Evolutionary conservation across 2,329 filamentous ascomycete species (phyloP), one percentile per base, ranked within the genome.

Genomic region (Cylindrodendrum hubeiense): DNA sequence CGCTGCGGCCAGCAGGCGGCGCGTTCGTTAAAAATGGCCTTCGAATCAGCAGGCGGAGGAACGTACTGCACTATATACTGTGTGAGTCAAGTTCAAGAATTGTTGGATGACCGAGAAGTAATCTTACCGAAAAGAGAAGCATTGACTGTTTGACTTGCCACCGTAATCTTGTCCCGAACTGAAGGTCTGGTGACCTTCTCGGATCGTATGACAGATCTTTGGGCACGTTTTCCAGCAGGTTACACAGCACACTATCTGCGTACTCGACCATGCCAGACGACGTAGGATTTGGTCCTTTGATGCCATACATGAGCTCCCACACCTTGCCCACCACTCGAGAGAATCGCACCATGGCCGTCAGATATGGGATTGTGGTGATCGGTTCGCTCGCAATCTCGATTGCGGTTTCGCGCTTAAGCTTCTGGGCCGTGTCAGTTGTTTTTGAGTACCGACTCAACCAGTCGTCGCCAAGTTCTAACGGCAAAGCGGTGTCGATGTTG

Each of bases 101-200:
- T 12, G 15, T 39, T 17, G 5, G 17, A 7, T n/a, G 5, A 6
- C n/a, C 15, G 10, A 8, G 37, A n/a, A 39, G 10, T 37, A 13
- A 15, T n/a, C 67, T 49, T n/a, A 67, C 67, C 24, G 55, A 68
- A 8, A 39, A 58, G 0, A 70, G 28, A 0, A 68, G 37, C 24
- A 68, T 49, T 2, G 66, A 52, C 21, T 70, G 67, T 10, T 70
- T 70, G 0, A 58, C 50, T 34, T 68, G 66, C 67, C 67, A 70
- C 3, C 66, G 46, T 15, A 33, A 15, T 5, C 57, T 65, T 3
- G 58, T 65, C 21, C 57, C 30, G 13, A 68, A 68, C 15, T 68
- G 67, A 3, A 37, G 26, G 17, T 67, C 63, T 13, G 57, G 60
- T 1, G 53, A 41, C 17, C 54, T 24, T 3, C 62, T 53, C 0